Evolutionary conservation across 306 rosid genomes (phyloP), one percentile per base, ranked within the genome.

Genomic region (Pterocarpus santalinus): DNA sequence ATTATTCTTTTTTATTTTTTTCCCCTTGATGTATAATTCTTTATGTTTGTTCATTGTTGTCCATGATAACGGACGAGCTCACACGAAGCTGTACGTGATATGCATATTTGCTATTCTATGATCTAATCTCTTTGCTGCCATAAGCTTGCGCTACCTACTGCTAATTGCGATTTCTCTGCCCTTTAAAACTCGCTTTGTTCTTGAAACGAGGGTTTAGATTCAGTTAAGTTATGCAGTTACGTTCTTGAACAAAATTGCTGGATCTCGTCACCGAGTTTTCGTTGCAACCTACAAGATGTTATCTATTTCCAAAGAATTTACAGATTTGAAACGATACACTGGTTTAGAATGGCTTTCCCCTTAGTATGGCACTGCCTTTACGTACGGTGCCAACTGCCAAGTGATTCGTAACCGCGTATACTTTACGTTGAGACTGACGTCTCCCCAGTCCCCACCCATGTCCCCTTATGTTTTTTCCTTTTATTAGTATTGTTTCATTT

Each of bases 11-110:
- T 65, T 49, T 53, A n/a, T 43, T 32, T 33, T 4, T 11, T 5
- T 32, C 51, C 13, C 33, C 9, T 47, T 47, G 2, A 52, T 76
- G 79, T 84, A 79, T 58, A 47, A 79, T 83, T 78, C 35, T 72
- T 72, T 35, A 4, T 78, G 58, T 35, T 52, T 65, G 14, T 38
- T 66, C 66, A 47, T 64, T 64, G 13, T 72, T 49, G 77, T 67
- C 65, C 63, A 28, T 68, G 14, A 68, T 16, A 13, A 47, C 35
- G 73, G 51, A 63, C 60, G 12, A 70, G 58, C 67, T 65, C 63
- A n/a, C 17, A 11, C 41, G n/a, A 68, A 5, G 41, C 28, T 49
- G 64, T 72, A 28, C 35, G 65, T 69, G 39, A 14, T 53, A 60
- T 47, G 72, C 66, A 75, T 58, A 34, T 44, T 66, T 36, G 15